A percentile compares a stretch with the other conserved stretches of the same genome.
Evolutionary conservation across 2,329 filamentous ascomycete genomes (phyloP).

Genomic region (Neophaeococcomyces aloes): DNA sequence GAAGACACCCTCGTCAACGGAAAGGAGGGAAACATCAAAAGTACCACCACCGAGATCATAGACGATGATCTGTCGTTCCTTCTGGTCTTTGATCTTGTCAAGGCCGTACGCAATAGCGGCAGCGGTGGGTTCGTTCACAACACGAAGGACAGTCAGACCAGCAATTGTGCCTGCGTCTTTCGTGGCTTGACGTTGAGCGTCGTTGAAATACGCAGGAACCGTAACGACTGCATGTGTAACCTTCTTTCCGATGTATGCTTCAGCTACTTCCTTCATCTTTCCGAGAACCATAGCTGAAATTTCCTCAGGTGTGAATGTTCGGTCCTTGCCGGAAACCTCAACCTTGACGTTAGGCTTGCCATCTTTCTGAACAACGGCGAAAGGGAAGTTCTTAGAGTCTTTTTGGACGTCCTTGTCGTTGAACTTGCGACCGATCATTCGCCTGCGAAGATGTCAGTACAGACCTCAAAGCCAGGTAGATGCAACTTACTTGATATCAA

Average conservation of each 20-base stretch:
- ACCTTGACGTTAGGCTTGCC: constrained; percentile 77
- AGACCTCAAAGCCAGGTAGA: background rate
- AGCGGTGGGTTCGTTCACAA: constrained; percentile 93
- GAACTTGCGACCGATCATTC: constrained; percentile 76
- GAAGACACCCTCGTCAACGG: constrained; percentile 84
- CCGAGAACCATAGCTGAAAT: constrained; percentile 56
- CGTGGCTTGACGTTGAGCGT: constrained; percentile 92
- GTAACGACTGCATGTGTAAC: constrained; percentile 67
- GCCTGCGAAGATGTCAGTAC: constrained; percentile 39
- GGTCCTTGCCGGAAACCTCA: constrained; percentile 47
- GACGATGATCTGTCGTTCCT: constrained; percentile 77
- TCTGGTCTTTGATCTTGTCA: constrained; percentile 61
- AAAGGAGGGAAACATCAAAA: constrained; percentile 87
- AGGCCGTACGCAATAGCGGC: constrained; percentile 91
- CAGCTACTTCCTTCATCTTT: constrained; percentile 58
- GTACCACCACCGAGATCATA: constrained; percentile 93
- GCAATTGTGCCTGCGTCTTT: constrained; percentile 90
- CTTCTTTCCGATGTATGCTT: constrained; percentile 51
- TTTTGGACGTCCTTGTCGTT: constrained; percentile 75
- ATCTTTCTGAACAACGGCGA: constrained; percentile 81
- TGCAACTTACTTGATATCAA: constrained; percentile 69
- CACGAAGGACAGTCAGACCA: constrained; percentile 87
- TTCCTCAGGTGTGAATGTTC: constrained; percentile 57
- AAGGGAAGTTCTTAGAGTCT: constrained; percentile 98
- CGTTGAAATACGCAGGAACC: constrained; percentile 96